These are phyloP conservation scores for Rhododendron mucronatum DNA, from an alignment of 148 eudicot species.

Conservation along the genomic window DNA sequence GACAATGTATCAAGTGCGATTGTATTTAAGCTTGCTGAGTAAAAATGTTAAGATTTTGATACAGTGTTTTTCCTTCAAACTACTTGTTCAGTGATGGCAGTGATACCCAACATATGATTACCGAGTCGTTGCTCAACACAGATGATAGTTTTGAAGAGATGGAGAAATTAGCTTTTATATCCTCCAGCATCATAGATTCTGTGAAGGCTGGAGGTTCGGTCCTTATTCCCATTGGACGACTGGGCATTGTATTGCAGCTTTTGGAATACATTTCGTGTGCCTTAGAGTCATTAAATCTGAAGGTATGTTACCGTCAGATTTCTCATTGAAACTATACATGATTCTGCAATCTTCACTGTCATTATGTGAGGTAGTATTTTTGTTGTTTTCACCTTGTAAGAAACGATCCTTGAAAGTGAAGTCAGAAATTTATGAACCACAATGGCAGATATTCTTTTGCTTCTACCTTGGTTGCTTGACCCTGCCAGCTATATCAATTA, in stretches of 20 bases:
- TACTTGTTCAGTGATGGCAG: conserved; percentile 32
- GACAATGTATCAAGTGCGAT: background rate
- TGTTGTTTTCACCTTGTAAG: background rate
- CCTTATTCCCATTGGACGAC: conserved; percentile 62
- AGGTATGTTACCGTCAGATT: conserved; percentile 26
- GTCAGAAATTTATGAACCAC: background rate
- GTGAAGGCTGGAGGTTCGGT: conserved; percentile 80
- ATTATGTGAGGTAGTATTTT: background rate
- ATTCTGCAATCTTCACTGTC: background rate
- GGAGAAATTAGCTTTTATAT: conserved; percentile 66
- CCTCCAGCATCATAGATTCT: conserved; percentile 55
- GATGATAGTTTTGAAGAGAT: conserved; percentile 61
- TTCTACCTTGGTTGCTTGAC: background rate
- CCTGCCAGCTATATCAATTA: background rate
- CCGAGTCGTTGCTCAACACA: conserved; percentile 28
- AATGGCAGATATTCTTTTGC: background rate
- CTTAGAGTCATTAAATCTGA: conserved; percentile 42
- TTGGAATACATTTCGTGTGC: conserved; percentile 55
- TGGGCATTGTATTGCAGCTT: conserved; percentile 66
- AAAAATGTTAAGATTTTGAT: background rate
- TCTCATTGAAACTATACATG: background rate
- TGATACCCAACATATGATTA: conserved; percentile 11
- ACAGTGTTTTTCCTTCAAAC: background rate
- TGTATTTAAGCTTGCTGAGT: background rate
- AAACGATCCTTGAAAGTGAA: background rate